phyloP scores from a whole-genome alignment of 805 yeast genomes.

The Metschnikowia matae region DNA sequence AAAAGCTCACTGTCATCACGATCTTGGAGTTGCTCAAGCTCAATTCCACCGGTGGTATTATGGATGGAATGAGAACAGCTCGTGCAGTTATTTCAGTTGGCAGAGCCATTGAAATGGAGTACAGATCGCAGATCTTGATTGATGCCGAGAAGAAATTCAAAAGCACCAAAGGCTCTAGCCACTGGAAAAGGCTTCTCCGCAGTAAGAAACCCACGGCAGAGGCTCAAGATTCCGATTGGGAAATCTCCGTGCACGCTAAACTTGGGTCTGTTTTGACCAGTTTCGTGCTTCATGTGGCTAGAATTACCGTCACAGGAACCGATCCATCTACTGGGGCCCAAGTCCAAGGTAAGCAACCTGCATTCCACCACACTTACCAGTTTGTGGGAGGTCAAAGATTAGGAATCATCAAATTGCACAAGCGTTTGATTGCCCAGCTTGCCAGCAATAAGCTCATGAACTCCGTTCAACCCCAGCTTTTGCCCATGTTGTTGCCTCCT shows the following conservation, averaged over 20 bases:
- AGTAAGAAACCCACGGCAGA: conserved; percentile 8
- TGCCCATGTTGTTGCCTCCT: conserved; percentile 94
- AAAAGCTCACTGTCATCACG: conserved; percentile 78
- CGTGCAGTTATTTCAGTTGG: conserved; percentile 80
- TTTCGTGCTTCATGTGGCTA: conserved; percentile 74
- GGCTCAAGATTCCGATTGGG: conserved; percentile 21
- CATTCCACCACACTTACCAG: conserved; percentile 85
- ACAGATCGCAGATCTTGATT: conserved; percentile 62
- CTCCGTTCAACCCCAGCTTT: conserved; percentile 74
- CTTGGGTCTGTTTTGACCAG: conserved; percentile 80
- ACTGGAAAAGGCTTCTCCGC: conserved; percentile 43
- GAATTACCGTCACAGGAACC: conserved; percentile 68
- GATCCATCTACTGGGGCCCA: conserved; percentile 74
- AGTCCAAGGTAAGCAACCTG: conserved; percentile 78
- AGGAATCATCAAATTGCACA: conserved; percentile 79
- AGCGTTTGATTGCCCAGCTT: conserved; percentile 58
- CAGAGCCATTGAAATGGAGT: conserved; percentile 79
- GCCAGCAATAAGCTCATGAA: conserved; percentile 62
- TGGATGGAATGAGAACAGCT: conserved; percentile 81
- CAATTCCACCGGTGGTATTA: conserved; percentile 68
- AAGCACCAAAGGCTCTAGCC: conserved; percentile 42
- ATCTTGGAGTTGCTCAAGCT: conserved; percentile 76
- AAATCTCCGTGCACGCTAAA: conserved; percentile 43
- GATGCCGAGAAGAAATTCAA: conserved; percentile 53
- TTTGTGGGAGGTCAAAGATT: conserved; percentile 71